Conservation (phyloP, 495 filamentous ascomycete genomes). For the Aspergillus conjunctus region DNA sequence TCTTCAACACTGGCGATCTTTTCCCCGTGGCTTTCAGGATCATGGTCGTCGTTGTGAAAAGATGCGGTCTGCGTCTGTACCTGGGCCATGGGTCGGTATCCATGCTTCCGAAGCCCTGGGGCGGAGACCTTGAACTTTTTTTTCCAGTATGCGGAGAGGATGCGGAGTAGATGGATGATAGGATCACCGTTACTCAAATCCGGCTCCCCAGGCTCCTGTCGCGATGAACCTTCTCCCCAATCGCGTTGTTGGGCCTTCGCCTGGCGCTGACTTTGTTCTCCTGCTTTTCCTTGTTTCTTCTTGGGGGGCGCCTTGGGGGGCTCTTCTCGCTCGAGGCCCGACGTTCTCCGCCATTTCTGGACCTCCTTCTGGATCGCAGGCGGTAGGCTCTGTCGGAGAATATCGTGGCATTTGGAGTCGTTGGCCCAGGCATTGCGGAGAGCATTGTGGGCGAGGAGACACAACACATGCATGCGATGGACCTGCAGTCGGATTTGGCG, state of each 20-base stretch:
- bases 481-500: slow-evolving; percentile 73
- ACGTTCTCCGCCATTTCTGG: slow-evolving; percentile 69
- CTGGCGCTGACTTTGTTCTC: slow-evolving; percentile 40
- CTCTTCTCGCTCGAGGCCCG: slow-evolving; percentile 57
- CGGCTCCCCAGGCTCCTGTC: slow-evolving; percentile 66
- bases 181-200: slow-evolving; percentile 83
- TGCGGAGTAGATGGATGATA: slow-evolving; percentile 73
- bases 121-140: slow-evolving; percentile 76
- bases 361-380: slow-evolving; percentile 69
- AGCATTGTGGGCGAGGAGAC: slow-evolving; percentile 84
- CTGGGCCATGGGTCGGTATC: slow-evolving; percentile 72
- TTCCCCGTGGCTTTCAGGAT: slow-evolving; percentile 72
- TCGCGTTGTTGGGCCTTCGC: slow-evolving; percentile 55
- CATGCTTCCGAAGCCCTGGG: slow-evolving; percentile 83
- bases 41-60: slow-evolving; percentile 63
- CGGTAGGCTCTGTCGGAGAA: slow-evolving; percentile 70
- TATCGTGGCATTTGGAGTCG: slow-evolving; percentile 75
- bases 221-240: slow-evolving; percentile 70
- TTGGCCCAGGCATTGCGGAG: slow-evolving; percentile 85
- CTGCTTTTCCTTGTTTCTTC: slow-evolving; percentile 46
- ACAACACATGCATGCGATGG: slow-evolving; percentile 88
- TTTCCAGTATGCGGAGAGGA: slow-evolving; percentile 82
- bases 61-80: slow-evolving; percentile 65
- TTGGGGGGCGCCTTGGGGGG: slow-evolving; percentile 34
- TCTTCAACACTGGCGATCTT: slow-evolving; percentile 62